Evolutionary conservation across 2,329 filamentous ascomycete species (phyloP).

Genomic region (Xylaria sp.): DNA sequence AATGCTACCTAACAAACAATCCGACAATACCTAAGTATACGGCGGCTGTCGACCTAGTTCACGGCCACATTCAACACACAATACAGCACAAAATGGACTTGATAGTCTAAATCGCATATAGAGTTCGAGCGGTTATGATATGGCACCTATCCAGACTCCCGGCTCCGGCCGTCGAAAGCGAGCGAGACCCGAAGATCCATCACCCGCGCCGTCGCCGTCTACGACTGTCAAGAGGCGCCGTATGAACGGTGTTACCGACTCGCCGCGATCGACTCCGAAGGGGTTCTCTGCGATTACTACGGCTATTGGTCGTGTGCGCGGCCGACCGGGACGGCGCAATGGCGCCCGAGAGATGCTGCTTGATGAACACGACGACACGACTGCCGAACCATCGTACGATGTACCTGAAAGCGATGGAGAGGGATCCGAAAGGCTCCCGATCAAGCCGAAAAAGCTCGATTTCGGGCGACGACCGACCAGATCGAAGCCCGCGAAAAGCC

Average conservation of each 20-base stretch:
- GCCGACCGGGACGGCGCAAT: conserved; percentile 27
- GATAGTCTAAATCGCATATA: conserved; percentile 1
- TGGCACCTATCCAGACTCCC: conserved; percentile 40
- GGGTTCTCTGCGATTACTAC: conserved; percentile 41
- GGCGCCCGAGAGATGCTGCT: conserved; percentile 12
- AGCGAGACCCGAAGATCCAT: conserved; percentile 40
- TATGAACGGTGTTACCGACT: conserved; percentile 36
- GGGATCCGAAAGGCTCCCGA: conserved; percentile 23
- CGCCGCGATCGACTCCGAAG: conserved; percentile 42
- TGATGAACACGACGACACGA: conserved; percentile 25
- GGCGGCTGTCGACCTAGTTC: background rate
- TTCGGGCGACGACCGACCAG: conserved; percentile 28
- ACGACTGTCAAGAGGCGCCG: conserved; percentile 42
- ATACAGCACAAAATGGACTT: conserved; percentile 5
- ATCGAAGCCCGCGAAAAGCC: conserved; percentile 30
- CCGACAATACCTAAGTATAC: background rate
- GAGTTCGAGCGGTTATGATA: conserved; percentile 27
- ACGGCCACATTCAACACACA: background rate
- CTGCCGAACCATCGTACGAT: conserved; percentile 35
- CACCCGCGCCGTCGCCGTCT: conserved; percentile 39
- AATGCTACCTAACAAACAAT: background rate
- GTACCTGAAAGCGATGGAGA: conserved; percentile 39
- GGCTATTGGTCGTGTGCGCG: conserved; percentile 39
- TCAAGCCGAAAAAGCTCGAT: conserved; percentile 43
- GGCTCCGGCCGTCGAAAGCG: conserved; percentile 44